Conservation (phyloP, 1,284 basidiomycete genomes). For the Bondarzewia mesenterica region DNA sequence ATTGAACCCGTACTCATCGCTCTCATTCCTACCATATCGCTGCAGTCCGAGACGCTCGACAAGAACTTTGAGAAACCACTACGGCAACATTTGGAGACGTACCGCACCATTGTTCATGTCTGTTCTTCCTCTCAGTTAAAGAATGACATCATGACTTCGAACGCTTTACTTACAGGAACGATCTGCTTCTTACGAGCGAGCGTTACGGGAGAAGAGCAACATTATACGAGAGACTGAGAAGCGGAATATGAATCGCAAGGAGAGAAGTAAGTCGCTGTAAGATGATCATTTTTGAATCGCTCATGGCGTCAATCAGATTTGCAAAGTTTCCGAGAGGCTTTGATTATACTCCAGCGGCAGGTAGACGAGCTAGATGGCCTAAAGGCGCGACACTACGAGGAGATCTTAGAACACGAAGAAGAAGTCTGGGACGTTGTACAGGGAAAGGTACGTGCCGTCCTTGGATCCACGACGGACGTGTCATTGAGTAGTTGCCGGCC, state of each 20-base stretch:
- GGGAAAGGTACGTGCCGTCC: constrained; percentile 70
- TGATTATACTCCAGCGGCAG: constrained; percentile 77
- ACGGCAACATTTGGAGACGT: constrained; percentile 76
- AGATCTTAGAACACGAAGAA: constrained; percentile 89
- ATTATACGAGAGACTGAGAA: constrained; percentile 87
- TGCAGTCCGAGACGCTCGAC: constrained; percentile 76
- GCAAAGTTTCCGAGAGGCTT: constrained; percentile 79
- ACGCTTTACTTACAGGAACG: constrained; percentile 48
- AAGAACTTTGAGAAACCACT: constrained; percentile 88
- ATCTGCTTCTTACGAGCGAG: constrained; percentile 71
- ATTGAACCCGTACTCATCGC: constrained; percentile 8
- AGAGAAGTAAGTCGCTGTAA: constrained; percentile 58
- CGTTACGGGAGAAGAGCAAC: constrained; percentile 74
- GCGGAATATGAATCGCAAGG: constrained; percentile 77
- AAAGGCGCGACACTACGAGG: constrained; percentile 75
- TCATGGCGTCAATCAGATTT: constrained; percentile 46
- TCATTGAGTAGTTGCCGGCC: background rate
- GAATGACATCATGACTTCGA: too few species aligned
- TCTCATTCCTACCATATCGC: background rate
- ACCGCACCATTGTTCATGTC: constrained; percentile 67
- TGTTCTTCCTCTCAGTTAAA: constrained; percentile 20
- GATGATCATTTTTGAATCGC: background rate
- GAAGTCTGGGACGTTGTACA: constrained; percentile 90
- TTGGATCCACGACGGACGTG: constrained; percentile 69
- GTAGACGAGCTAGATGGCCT: constrained; percentile 83